Conservation (phyloP, 2,329 filamentous ascomycete genomes). For the Fulvia fulva region DNA sequence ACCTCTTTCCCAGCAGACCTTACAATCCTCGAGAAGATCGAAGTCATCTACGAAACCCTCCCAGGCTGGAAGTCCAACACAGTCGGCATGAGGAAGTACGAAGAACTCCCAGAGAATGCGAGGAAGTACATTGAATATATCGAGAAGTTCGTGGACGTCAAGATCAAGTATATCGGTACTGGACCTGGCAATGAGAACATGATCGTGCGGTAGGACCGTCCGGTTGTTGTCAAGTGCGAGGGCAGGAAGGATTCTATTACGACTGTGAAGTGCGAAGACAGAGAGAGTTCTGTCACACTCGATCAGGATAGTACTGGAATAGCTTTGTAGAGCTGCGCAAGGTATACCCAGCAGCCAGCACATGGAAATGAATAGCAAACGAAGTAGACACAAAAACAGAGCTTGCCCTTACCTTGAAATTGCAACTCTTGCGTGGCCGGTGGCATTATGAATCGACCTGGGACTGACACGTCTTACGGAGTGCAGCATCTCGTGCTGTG, state of each 20-base stretch:
- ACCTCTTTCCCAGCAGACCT: slow-evolving; percentile 64
- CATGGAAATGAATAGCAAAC: neutral
- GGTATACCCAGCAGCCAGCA: neutral
- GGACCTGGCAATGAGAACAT: slow-evolving; percentile 63
- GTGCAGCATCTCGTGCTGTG: no score
- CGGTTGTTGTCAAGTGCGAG: neutral
- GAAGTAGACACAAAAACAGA: neutral
- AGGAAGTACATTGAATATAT: slow-evolving; percentile 64
- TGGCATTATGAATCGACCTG: no score
- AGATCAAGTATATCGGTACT: slow-evolving; percentile 63
- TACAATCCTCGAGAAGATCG: slow-evolving; percentile 53
- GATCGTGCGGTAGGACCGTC: slow-evolving; percentile 48
- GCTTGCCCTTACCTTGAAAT: neutral
- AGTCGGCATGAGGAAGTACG: slow-evolving; percentile 56
- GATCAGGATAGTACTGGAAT: neutral
- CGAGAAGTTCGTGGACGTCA: slow-evolving; percentile 61
- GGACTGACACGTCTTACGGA: no score
- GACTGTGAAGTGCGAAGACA: no score
- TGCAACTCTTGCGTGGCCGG: no score
- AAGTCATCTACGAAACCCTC: slow-evolving; percentile 65
- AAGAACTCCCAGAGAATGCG: slow-evolving; percentile 61
- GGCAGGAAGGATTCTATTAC: no score
- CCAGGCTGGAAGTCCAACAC: slow-evolving; percentile 66
- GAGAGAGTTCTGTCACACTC: no score
- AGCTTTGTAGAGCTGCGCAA: neutral